Evolutionary conservation across 2,329 filamentous ascomycete genomes (phyloP).

Genomic region (Claviceps quebecensis): DNA sequence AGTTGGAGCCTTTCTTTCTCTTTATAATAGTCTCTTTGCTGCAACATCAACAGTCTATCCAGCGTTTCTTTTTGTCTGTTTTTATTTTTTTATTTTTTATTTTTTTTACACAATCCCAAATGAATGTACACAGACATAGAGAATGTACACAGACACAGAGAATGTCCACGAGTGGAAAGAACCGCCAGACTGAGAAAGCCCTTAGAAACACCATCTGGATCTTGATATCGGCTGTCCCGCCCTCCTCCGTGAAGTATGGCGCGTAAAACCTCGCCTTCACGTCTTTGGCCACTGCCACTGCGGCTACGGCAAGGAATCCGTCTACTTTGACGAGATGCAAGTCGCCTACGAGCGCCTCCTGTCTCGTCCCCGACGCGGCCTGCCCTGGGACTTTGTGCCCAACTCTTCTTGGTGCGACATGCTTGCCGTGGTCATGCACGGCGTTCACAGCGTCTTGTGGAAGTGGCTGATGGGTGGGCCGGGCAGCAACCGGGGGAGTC

Average conservation of each 20-base stretch:
- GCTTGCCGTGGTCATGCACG: slow-evolving; percentile 29
- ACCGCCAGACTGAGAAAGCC: neutral
- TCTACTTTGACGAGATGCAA: slow-evolving; percentile 66
- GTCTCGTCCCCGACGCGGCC: slow-evolving; percentile 26
- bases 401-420: slow-evolving; percentile 32
- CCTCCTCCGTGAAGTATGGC: slow-evolving; percentile 59
- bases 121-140: too few species aligned
- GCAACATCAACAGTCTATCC: neutral
- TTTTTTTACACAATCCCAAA: neutral
- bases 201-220: slow-evolving; percentile 52
- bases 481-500: slow-evolving; percentile 31
- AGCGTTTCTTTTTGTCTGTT: neutral
- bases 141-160: too few species aligned
- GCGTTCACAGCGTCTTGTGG: slow-evolving; percentile 34
- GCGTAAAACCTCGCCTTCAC: slow-evolving; percentile 60
- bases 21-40: neutral
- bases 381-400: slow-evolving; percentile 32
- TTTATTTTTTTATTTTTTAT: neutral
- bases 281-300: slow-evolving; percentile 79
- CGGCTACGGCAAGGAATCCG: slow-evolving; percentile 53
- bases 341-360: slow-evolving; percentile 54
- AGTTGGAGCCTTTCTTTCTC: slow-evolving; percentile 4
- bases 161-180: too few species aligned
- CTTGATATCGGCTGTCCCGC: slow-evolving; percentile 56
- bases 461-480: slow-evolving; percentile 43